These are phyloP conservation scores for Diaporthe caulivora DNA, from an alignment of 2,329 filamentous ascomycete genomes.

Conservation along the genomic window DNA sequence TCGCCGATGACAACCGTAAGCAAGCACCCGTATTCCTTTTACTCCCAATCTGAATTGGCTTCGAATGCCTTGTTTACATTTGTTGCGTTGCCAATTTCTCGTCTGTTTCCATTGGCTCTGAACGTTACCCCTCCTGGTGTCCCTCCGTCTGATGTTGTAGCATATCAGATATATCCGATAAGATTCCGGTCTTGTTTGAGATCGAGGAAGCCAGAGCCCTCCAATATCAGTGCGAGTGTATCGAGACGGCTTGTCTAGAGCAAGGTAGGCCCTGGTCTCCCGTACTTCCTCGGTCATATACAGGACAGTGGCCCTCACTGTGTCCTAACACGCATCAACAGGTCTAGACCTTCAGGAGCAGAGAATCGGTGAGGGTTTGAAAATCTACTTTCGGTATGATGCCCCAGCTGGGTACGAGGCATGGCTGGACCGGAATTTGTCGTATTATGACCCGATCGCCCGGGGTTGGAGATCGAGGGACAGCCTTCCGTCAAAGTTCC, in stretches of 20 bases:
- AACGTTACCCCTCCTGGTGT: slow-evolving; percentile 4
- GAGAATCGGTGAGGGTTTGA: slow-evolving; percentile 54
- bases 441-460: slow-evolving; percentile 61
- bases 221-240: slow-evolving; percentile 70
- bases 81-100: slow-evolving; percentile 5
- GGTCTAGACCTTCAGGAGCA: slow-evolving; percentile 58
- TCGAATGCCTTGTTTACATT: neutral
- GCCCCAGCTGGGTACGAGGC: slow-evolving; percentile 61
- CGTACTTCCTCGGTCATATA: neutral
- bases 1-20: slow-evolving; percentile 64
- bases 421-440: slow-evolving; percentile 67
- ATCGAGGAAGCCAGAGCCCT: slow-evolving; percentile 68
- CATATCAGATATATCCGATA: slow-evolving; percentile 53
- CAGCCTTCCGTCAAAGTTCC: slow-evolving; percentile 51
- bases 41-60: slow-evolving; percentile 25
- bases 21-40: slow-evolving; percentile 40
- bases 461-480: slow-evolving; percentile 55
- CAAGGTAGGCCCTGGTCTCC: slow-evolving; percentile 53
- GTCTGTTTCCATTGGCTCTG: neutral
- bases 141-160: slow-evolving; percentile 42
- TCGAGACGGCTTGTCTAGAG: slow-evolving; percentile 64
- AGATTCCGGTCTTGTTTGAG: slow-evolving; percentile 62
- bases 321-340: slow-evolving; percentile 41
- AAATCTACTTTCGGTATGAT: slow-evolving; percentile 52
- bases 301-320: slow-evolving; percentile 22